phyloP scores from a whole-genome alignment of 139 green algal species.

The Dunaliella primolecta region DNA sequence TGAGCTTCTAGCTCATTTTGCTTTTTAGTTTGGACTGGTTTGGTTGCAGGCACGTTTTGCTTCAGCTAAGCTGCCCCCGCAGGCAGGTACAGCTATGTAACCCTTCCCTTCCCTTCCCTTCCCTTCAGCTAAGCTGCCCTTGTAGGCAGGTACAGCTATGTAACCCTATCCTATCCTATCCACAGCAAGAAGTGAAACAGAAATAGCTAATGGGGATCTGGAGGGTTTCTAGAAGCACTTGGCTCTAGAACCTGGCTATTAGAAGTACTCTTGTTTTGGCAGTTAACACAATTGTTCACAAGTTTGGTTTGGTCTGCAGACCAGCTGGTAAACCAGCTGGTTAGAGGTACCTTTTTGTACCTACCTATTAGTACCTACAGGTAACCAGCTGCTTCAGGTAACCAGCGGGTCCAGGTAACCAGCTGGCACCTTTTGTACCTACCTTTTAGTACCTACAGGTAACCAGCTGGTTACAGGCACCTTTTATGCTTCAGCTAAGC shows the following conservation, averaged over 20 bases:
- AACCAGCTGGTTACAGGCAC: background rate
- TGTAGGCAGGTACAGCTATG: background rate
- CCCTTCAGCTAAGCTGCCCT: background rate
- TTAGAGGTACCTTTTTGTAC: background rate
- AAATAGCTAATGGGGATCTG: no score
- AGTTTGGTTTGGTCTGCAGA: no score
- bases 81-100: background rate
- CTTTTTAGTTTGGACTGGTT: no score
- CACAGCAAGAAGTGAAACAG: background rate
- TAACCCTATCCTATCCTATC: background rate
- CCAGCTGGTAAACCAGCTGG: no score
- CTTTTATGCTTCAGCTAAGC: background rate
- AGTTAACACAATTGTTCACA: no score
- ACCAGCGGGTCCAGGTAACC: no score
- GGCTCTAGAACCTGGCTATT: no score
- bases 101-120: background rate
- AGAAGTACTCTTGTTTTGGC: no score
- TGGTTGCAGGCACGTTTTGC: no score
- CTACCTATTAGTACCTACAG: background rate
- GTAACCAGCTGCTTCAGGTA: background rate
- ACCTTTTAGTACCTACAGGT: background rate
- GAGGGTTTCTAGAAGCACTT: no score
- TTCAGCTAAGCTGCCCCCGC: no score
- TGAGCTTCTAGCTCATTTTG: no score
- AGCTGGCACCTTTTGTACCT: background rate